Conservation (phyloP, 2,329 filamentous ascomycete species). For the Remersonia thermophila region DNA sequence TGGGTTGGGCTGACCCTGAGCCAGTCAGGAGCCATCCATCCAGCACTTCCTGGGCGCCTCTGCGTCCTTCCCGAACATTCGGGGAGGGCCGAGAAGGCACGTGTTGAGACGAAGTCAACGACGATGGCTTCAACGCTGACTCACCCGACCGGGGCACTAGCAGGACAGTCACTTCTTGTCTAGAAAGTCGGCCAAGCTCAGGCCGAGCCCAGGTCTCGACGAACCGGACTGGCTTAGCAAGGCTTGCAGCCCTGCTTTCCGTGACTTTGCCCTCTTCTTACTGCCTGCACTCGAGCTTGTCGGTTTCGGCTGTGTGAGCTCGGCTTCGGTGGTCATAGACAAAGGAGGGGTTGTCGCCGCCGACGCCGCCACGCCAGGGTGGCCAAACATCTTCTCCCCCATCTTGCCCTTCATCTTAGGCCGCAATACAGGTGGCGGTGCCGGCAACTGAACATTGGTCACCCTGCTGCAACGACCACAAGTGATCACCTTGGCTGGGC, state of each 20-base stretch:
- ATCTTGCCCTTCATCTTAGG: slow-evolving; percentile 20
- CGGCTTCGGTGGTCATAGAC: slow-evolving; percentile 15
- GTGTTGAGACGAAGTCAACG: too few species aligned
- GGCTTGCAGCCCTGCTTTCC: slow-evolving; percentile 55
- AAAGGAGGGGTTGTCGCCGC: not conserved
- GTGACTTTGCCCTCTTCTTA: slow-evolving; percentile 52
- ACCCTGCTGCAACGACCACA: slow-evolving; percentile 34
- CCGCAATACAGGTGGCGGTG: slow-evolving; percentile 23
- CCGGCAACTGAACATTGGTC: slow-evolving; percentile 30
- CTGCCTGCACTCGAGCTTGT: slow-evolving; percentile 39
- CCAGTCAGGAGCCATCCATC: too few species aligned
- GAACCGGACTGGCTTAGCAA: slow-evolving; percentile 42
- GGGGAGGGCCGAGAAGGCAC: too few species aligned
- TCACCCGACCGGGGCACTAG: not conserved
- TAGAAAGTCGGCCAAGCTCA: slow-evolving; percentile 47
- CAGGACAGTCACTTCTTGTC: slow-evolving; percentile 22
- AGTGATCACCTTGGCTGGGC: slow-evolving; percentile 28
- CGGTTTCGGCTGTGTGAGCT: slow-evolving; percentile 9
- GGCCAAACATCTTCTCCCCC: too few species aligned
- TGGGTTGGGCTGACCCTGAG: too few species aligned
- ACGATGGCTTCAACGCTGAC: not conserved
- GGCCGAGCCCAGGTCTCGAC: slow-evolving; percentile 25
- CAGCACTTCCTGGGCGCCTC: slow-evolving; percentile 3
- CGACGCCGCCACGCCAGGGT: too few species aligned
- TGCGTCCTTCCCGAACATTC: slow-evolving; percentile 19